A percentile compares a stretch with the other conserved stretches of the same genome.
Conservation (phyloP, 2,329 filamentous ascomycete species). For the Dactylellina sp. region DNA sequence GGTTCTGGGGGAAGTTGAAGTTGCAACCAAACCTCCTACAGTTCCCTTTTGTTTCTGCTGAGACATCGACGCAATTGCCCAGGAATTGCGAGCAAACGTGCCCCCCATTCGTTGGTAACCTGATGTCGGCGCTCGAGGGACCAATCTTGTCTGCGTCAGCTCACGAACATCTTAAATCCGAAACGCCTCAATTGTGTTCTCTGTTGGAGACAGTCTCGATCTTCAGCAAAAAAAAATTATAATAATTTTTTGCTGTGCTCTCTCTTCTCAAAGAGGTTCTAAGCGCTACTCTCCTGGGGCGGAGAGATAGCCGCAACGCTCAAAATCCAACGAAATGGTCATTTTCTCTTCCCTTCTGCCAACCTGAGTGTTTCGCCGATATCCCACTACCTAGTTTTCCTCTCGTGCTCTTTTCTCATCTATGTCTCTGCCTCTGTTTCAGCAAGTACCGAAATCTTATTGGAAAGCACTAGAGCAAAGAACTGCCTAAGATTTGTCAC, state of each 20-base stretch:
- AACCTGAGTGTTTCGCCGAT: slow-evolving; percentile 40
- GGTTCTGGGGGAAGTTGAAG: not conserved
- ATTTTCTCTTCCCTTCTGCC: slow-evolving; percentile 3
- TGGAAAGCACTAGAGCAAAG: slow-evolving; percentile 6
- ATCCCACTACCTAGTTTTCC: slow-evolving; percentile 14
- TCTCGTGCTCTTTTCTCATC: slow-evolving; percentile 2
- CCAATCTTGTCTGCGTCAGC: slow-evolving; percentile 28
- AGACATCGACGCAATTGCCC: slow-evolving; percentile 49
- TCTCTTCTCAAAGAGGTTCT: not conserved
- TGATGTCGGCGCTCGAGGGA: slow-evolving; percentile 1
- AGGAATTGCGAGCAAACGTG: slow-evolving; percentile 26
- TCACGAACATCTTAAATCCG: slow-evolving; percentile 41
- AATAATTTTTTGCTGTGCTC: not conserved
- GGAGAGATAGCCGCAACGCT: slow-evolving; percentile 29
- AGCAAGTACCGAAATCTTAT: slow-evolving; percentile 20
- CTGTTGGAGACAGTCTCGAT: slow-evolving; percentile 2
- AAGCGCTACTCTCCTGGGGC: slow-evolving; percentile 18
- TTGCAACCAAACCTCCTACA: not conserved
- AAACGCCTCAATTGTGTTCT: slow-evolving; percentile 31
- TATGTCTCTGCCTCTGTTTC: slow-evolving; percentile 40
- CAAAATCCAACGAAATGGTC: slow-evolving; percentile 53
- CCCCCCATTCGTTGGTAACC: slow-evolving; percentile 27
- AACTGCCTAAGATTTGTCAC: slow-evolving; percentile 30
- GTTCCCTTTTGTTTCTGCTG: slow-evolving; percentile 32
- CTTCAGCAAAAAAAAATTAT: not conserved